Base-by-base conservation (phyloP, 495 filamentous ascomycete species). In the Thozetella sp. region DNA sequence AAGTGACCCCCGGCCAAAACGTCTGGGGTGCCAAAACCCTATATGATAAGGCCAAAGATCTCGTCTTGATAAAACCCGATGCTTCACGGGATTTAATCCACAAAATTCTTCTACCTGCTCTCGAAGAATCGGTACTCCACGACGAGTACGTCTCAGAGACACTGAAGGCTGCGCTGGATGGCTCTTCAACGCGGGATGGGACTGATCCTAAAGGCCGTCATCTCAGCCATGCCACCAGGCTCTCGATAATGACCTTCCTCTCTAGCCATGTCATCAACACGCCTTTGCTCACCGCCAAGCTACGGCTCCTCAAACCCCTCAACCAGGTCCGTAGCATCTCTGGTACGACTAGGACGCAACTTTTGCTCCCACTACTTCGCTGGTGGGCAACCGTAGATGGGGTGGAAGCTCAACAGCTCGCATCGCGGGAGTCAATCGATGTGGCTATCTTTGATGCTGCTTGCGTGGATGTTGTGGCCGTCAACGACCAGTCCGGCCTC, bases 51-150 rank as follows among this genome's bases (percentile, higher is more conserved):
- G 78, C 80, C 0, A 74, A 81, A 25, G 63, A 74, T 2, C 60
- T 92, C 20, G 72, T 73, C 25, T 88, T 84, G 81, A 76, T 97
- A n/a, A 73, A 83, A 27, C 60, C 63, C 2, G 80, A 83, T 17
- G 84, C 88, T 48, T 75, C 72, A 2, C 69, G 80, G 20, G 83
- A 84, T 52, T 73, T 97, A 12, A 61, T 97, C 9, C 73, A 82
- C 19, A 83, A 81, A 20, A 75, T 88, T 23, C 70, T 97, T 27
- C 67, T 90, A 22, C 88, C 90, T 1, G 83, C 78, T 3, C 67
- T 97, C 19, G 93, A 97, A 67, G 93, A 97, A 71, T 93, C 88
- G 64, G 80, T 92, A 11, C 75, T 96, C 20, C 93, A 97, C 67
- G 73, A 83, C 3, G 82, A 76, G 30, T 82, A 93, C 45, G 74